Conservation (phyloP, 495 filamentous ascomycete genomes). For the Beverwykella pulmonaria region DNA sequence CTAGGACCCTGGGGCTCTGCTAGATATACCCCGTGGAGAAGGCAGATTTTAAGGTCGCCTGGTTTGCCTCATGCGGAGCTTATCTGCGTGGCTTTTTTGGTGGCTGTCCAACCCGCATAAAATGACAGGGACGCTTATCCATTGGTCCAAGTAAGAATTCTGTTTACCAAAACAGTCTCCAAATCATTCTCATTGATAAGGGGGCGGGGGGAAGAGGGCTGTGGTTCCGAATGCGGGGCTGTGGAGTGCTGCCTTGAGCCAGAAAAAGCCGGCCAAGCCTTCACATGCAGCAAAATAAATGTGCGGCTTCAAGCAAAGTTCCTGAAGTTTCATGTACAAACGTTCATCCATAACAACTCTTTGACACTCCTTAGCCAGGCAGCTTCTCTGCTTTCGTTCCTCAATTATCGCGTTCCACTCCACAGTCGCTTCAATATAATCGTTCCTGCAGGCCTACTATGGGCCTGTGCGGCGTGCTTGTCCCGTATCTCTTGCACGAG, state of each 20-base stretch:
- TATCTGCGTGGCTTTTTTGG: background rate
- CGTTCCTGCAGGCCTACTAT: background rate
- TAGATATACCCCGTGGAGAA: background rate
- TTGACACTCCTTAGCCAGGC: background rate
- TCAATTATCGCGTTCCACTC: background rate
- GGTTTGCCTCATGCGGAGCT: background rate
- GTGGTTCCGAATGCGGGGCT: background rate
- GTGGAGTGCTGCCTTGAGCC: background rate
- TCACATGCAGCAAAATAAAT: background rate
- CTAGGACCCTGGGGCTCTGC: background rate
- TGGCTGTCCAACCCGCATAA: background rate
- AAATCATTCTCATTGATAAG: background rate
- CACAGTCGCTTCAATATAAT: no score
- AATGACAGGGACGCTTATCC: background rate
- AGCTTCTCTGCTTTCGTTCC: background rate
- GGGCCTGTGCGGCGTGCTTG: background rate
- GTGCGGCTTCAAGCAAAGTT: background rate
- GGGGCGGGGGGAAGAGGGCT: background rate
- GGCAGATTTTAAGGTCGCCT: background rate
- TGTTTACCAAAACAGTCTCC: background rate
- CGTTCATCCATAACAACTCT: background rate
- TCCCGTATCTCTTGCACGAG: background rate
- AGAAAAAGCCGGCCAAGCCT: background rate
- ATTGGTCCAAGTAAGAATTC: background rate
- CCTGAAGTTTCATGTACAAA: background rate